Evolutionary conservation across 1,284 basidiomycete species (phyloP).

Genomic region (Leccinum insolens): DNA sequence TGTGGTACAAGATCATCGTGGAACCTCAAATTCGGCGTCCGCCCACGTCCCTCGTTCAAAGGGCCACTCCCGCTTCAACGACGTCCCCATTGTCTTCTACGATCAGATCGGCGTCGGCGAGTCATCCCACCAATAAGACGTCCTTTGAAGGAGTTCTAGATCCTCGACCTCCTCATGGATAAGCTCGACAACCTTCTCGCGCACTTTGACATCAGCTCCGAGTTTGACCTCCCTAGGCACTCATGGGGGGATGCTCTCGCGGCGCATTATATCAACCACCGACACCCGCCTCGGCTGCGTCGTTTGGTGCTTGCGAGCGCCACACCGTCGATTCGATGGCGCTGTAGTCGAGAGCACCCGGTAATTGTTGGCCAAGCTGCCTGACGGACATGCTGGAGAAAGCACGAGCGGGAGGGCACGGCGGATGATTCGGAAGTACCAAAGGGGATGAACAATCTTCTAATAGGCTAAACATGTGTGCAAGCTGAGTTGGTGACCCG

Average conservation of each 20-base stretch:
- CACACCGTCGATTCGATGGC: not conserved
- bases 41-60: conserved; percentile 42
- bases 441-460: conserved; percentile 23
- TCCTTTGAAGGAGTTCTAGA: conserved; percentile 44
- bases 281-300: conserved; percentile 47
- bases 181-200: conserved; percentile 48
- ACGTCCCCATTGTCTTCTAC: not conserved
- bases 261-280: conserved; percentile 35
- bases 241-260: conserved; percentile 55
- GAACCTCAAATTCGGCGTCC: conserved; percentile 8
- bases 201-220: conserved; percentile 39
- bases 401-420: conserved; percentile 13
- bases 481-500: conserved; percentile 20
- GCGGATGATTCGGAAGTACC: conserved; percentile 30
- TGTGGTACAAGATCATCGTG: conserved; percentile 24
- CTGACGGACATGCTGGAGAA: not conserved
- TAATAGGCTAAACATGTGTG: conserved; percentile 21
- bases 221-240: conserved; percentile 49
- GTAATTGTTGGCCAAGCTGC: not conserved
- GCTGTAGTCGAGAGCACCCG: not conserved
- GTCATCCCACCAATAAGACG: conserved; percentile 42
- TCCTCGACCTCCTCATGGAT: conserved; percentile 48
- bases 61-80: conserved; percentile 25
- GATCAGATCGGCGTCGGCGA: conserved; percentile 52
- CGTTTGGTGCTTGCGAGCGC: conserved; percentile 27